phyloP scores from a whole-genome alignment of 495 filamentous ascomycete genomes.

The Penicillium cinerascens region DNA sequence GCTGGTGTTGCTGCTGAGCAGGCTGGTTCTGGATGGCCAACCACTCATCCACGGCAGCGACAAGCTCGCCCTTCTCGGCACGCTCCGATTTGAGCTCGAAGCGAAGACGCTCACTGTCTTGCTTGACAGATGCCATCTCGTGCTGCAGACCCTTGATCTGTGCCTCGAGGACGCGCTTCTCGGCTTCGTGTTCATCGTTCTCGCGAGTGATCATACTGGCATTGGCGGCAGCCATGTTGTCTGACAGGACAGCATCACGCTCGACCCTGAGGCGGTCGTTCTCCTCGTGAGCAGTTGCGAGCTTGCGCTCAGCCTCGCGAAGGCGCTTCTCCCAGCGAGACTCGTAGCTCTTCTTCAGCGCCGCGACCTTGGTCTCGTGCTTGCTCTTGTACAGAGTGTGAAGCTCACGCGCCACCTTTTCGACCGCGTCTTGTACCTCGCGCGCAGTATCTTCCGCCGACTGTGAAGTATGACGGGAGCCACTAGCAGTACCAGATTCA shows the following conservation, averaged over 20 bases:
- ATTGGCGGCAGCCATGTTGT: constrained; percentile 43
- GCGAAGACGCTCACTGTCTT: constrained; percentile 61
- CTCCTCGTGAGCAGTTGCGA: constrained; percentile 64
- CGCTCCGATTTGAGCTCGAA: constrained; percentile 68
- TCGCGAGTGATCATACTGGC: constrained; percentile 34
- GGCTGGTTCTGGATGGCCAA: constrained; percentile 51
- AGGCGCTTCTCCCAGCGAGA: constrained; percentile 82
- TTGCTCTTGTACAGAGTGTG: constrained; percentile 94
- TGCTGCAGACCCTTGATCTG: constrained; percentile 67
- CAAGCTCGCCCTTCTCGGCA: constrained; percentile 88
- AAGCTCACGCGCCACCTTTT: constrained; percentile 82
- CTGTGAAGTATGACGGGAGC: constrained; percentile 14
- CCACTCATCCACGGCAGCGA: constrained; percentile 92
- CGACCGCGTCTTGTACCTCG: constrained; percentile 80
- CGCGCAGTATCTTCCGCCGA: constrained; percentile 41
- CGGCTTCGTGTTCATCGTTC: constrained; percentile 52
- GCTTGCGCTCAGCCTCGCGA: constrained; percentile 64
- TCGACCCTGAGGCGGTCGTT: constrained; percentile 68
- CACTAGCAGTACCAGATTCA: constrained; percentile 6
- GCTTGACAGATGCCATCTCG: constrained; percentile 61
- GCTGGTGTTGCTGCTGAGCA: constrained; percentile 8
- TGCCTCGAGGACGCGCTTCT: constrained; percentile 51
- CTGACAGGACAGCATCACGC: constrained; percentile 62
- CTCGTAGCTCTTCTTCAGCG: constrained; percentile 94
- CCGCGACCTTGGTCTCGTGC: constrained; percentile 90